Evolutionary conservation across 495 filamentous ascomycete genomes (phyloP).

Genomic region (Aspergillus ostianus): DNA sequence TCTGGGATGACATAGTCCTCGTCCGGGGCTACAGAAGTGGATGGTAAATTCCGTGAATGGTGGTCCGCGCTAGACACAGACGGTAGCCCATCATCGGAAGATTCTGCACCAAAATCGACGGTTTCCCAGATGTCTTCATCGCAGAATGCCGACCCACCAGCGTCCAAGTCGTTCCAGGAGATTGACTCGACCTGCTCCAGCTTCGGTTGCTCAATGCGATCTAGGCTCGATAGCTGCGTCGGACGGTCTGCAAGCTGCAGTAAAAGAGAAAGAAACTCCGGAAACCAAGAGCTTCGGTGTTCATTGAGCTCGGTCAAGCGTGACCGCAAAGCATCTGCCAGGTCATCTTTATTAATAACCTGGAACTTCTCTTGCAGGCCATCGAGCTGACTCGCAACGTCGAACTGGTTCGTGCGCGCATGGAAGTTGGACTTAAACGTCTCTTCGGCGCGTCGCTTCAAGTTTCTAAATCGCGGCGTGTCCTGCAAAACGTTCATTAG

Average conservation of each 20-base stretch:
- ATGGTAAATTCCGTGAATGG: constrained; percentile 21
- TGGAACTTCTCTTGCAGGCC: constrained; percentile 89
- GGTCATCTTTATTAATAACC: constrained; percentile 70
- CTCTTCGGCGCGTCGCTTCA: constrained; percentile 31
- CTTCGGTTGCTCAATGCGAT: constrained; percentile 55
- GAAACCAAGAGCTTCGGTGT: constrained; percentile 58
- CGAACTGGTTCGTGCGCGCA: constrained; percentile 84
- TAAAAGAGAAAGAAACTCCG: constrained; percentile 77
- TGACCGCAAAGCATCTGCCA: constrained; percentile 71
- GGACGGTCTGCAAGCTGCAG: constrained; percentile 82
- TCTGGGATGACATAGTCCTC: constrained; percentile 39
- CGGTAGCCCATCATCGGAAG: constrained; percentile 55
- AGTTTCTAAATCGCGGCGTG: constrained; percentile 22
- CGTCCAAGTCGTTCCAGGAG: constrained; percentile 74
- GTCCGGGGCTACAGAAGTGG: constrained; percentile 22
- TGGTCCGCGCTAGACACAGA: constrained; percentile 34
- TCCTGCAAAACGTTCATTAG: constrained; percentile 43
- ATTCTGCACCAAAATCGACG: constrained; percentile 67
- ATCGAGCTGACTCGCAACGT: constrained; percentile 66
- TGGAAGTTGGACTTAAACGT: constrained; percentile 54
- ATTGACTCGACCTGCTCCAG: constrained; percentile 46
- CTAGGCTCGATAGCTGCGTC: constrained; percentile 61
- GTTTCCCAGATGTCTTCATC: constrained; percentile 75
- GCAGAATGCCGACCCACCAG: constrained; percentile 66
- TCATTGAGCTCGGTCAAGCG: constrained; percentile 60